phyloP scores from a whole-genome alignment of 768 basidiomycete genomes.

The Lentinula boryana region DNA sequence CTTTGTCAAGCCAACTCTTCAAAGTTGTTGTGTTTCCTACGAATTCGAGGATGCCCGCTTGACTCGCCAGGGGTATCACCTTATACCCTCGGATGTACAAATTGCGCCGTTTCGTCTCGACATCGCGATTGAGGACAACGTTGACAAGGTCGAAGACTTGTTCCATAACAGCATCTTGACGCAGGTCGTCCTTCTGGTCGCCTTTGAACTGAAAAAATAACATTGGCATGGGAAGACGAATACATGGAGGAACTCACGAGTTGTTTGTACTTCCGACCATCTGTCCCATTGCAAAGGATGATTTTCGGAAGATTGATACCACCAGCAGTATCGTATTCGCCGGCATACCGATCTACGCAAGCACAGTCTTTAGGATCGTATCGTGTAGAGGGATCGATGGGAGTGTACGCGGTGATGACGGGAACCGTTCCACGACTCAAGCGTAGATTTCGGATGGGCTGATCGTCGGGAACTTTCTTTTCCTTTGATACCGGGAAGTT shows the following conservation, averaged over 20 bases:
- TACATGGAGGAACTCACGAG: conserved; percentile 46
- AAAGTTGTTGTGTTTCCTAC: conserved; percentile 74
- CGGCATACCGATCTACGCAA: conserved; percentile 62
- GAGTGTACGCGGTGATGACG: conserved; percentile 66
- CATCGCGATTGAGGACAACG: conserved; percentile 62
- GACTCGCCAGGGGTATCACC: conserved; percentile 76
- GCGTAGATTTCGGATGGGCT: conserved; percentile 32
- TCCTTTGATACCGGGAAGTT: conserved; percentile 37
- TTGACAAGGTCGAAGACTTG: conserved; percentile 94
- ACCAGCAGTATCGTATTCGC: conserved; percentile 58
- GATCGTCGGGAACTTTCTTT: conserved; percentile 36
- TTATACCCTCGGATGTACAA: conserved; percentile 81
- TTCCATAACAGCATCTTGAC: conserved; percentile 99
- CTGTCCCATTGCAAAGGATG: conserved; percentile 56
- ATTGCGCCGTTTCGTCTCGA: conserved; percentile 67
- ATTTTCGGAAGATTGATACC: conserved; percentile 86
- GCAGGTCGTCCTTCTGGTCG: conserved; percentile 82
- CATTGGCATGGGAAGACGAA: not conserved
- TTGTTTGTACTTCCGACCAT: conserved; percentile 67
- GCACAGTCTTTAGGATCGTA: conserved; percentile 57
- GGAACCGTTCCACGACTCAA: conserved; percentile 66
- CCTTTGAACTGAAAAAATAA: conserved; percentile 72
- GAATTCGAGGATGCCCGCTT: conserved; percentile 87
- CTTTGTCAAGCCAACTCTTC: conserved; percentile 49
- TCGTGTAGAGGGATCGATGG: conserved; percentile 60